Conservation (phyloP, 225 moss, liverwort and hornwort genomes). For the Climacium dendroides region DNA sequence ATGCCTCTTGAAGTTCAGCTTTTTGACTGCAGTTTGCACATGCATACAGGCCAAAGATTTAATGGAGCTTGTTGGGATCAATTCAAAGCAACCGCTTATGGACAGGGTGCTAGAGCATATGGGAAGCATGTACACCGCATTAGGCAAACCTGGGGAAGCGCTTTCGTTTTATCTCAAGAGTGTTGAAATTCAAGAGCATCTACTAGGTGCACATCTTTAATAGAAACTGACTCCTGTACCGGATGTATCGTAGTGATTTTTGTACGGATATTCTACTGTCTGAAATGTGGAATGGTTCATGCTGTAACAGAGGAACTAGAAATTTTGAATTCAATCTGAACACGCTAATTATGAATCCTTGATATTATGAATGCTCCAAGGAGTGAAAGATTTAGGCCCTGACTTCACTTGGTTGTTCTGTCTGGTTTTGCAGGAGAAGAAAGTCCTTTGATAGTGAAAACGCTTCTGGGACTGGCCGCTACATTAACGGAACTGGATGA, state of each 20-base stretch:
- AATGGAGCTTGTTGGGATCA: constrained; percentile 29
- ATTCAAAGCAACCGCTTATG: constrained; percentile 33
- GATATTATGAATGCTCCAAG: background rate
- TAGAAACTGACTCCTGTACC: background rate
- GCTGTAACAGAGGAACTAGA: background rate
- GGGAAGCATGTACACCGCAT: constrained; percentile 73
- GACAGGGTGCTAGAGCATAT: constrained; percentile 72
- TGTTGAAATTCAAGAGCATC: constrained; percentile 56
- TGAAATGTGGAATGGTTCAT: background rate
- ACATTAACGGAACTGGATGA: constrained; percentile 57
- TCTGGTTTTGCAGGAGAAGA: constrained; percentile 36
- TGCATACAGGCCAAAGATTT: constrained; percentile 50
- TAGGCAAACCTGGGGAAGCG: constrained; percentile 56
- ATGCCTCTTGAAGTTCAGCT: background rate
- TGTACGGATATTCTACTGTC: background rate
- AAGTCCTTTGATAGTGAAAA: constrained; percentile 42
- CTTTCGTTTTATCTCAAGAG: constrained; percentile 54
- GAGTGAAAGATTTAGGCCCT: background rate
- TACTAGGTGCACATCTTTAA: constrained; percentile 29
- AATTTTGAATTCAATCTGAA: background rate
- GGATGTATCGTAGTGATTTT: background rate
- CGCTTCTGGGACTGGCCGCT: constrained; percentile 63
- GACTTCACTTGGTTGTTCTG: background rate
- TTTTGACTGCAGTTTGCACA: background rate
- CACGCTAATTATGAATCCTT: background rate